phyloP scores from a whole-genome alignment of 768 basidiomycete species.

The Psilocybe subaeruginosa region DNA sequence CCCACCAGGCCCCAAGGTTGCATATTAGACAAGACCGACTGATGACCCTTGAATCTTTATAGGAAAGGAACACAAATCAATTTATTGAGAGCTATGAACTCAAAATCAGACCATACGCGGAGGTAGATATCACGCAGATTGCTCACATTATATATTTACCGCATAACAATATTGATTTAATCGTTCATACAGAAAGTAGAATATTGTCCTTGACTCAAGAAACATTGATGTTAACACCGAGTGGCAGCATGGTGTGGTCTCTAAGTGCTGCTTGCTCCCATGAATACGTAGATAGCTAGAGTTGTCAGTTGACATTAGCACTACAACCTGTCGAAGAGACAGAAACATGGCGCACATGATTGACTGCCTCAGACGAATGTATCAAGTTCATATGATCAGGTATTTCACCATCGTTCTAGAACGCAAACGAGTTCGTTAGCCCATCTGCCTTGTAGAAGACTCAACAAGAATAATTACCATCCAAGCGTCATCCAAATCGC shows the following conservation, averaged over 20 bases:
- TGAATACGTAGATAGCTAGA: slow-evolving; percentile 51
- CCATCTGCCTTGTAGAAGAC: slow-evolving; percentile 5
- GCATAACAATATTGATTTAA: not conserved
- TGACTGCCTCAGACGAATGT: slow-evolving; percentile 53
- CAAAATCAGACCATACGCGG: not conserved
- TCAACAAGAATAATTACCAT: slow-evolving; percentile 45
- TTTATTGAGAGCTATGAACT: not conserved
- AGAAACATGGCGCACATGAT: slow-evolving; percentile 51
- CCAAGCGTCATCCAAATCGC: slow-evolving; percentile 65
- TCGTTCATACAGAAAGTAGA: not conserved
- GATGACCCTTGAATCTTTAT: not conserved
- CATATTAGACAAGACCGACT: not conserved
- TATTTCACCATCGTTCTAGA: slow-evolving; percentile 52
- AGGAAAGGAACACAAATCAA: not conserved
- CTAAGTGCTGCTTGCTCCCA: slow-evolving; percentile 53
- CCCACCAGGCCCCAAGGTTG: not conserved
- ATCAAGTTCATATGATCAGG: slow-evolving; percentile 84
- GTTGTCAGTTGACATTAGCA: slow-evolving; percentile 17
- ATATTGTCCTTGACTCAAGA: not conserved
- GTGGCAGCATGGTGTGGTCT: slow-evolving; percentile 58
- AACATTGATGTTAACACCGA: slow-evolving; percentile 45
- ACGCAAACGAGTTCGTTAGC: slow-evolving; percentile 14
- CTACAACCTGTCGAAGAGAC: slow-evolving; percentile 4
- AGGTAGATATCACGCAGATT: not conserved
- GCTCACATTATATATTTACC: not conserved